Evolutionary conservation across 495 filamentous ascomycete genomes (phyloP).

Genomic region (Talaromyces adpressus): DNA sequence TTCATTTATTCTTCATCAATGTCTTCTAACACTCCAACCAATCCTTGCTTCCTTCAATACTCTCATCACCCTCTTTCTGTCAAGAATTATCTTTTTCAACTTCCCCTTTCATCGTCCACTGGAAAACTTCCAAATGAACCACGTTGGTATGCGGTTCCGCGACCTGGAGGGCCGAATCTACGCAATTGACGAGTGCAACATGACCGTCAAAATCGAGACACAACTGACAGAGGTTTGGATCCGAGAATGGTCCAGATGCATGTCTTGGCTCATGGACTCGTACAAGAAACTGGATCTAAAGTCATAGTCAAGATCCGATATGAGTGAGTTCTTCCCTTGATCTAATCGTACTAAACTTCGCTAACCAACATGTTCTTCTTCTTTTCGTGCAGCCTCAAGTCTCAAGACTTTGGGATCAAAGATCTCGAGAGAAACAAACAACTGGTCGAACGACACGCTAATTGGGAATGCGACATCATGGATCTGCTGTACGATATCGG

Average conservation of each 20-base stretch:
- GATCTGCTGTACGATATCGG: not conserved
- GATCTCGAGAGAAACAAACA: not conserved
- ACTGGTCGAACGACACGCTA: not conserved
- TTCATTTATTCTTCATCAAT: no score
- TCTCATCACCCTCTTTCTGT: no score
- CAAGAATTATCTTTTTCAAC: no score
- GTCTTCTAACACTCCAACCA: no score
- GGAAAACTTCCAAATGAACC: no score
- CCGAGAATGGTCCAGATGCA: not conserved
- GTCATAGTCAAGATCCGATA: not conserved
- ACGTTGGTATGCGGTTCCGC: slow-evolving; percentile 9
- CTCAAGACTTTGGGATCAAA: not conserved
- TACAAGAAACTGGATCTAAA: not conserved
- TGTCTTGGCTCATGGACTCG: not conserved
- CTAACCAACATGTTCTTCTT: no score
- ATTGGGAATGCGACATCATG: not conserved
- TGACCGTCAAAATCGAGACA: not conserved
- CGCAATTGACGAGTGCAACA: not conserved
- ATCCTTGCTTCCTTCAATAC: no score
- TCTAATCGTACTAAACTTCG: no score
- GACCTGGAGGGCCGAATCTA: slow-evolving; percentile 12
- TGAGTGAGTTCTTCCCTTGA: not conserved
- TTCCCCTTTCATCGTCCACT: no score
- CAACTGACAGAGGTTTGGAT: not conserved
- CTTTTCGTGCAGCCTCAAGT: not conserved